Percentiles rank a stretch among this genome's conserved stretches.
phyloP scores from a whole-genome alignment of 1,284 basidiomycete genomes.

The Rhodofomes roseus region DNA sequence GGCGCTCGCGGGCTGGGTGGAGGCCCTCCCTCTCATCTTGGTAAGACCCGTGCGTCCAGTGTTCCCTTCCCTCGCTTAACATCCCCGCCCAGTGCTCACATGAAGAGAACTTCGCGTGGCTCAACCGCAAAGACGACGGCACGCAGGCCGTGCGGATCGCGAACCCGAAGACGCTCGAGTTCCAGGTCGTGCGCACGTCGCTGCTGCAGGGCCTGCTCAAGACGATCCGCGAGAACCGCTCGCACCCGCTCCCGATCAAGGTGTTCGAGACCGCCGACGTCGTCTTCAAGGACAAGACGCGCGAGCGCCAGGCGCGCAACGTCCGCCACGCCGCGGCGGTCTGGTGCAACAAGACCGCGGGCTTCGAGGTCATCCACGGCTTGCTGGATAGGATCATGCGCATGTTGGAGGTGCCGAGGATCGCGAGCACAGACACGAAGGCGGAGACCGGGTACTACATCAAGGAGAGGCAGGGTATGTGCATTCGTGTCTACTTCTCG shows the following conservation, averaged over 20 bases:
- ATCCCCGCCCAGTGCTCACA: constrained; percentile 75
- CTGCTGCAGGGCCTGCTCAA: constrained; percentile 95
- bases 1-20: constrained; percentile 93
- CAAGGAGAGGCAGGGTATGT: constrained; percentile 72
- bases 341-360: constrained; percentile 95
- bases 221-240: constrained; percentile 94
- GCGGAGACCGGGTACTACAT: constrained; percentile 87
- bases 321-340: constrained; percentile 85
- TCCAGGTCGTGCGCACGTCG: constrained; percentile 96
- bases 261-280: constrained; percentile 96
- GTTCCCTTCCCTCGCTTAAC: not conserved
- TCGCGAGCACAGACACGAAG: constrained; percentile 54
- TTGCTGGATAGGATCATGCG: constrained; percentile 93
- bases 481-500: constrained; percentile 21
- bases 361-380: constrained; percentile 96
- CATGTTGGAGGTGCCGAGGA: constrained; percentile 86
- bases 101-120: constrained; percentile 95
- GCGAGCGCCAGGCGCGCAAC: constrained; percentile 87
- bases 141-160: constrained; percentile 85
- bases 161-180: constrained; percentile 97
- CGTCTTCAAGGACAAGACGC: constrained; percentile 78
- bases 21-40: constrained; percentile 92
- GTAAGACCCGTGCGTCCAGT: constrained; percentile 41
- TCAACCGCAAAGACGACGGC: constrained; percentile 85
- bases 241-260: constrained; percentile 88